Base-by-base conservation (phyloP, 352 stramenopile species). In the Globisporangium takayamanum region DNA sequence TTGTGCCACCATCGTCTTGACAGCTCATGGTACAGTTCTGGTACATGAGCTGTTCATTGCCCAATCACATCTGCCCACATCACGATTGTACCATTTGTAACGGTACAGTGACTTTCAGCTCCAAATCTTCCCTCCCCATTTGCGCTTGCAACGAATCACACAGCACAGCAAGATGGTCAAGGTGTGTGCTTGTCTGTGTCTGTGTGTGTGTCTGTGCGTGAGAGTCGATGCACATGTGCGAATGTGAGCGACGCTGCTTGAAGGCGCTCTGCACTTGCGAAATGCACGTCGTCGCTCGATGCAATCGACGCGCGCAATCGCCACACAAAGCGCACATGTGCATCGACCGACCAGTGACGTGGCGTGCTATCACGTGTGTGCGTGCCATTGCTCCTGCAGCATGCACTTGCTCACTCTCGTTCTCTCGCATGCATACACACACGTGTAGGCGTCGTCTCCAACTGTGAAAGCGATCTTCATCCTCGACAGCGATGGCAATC, bases 401-500 rank as follows among this genome's bases (percentile, higher is more conserved):
- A n/a, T n/a, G 15, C 15, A 20, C 18, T 46, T 8, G 41, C 41
- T 46, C 14, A 46, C 41, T 5, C 39, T 46, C 18, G 14, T n/a
- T 15, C 39, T 18, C 16, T 8, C 20, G 3, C 25, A 30, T 50
- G 18, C 7, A 48, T 55, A 15, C 51, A 7, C 30, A n/a, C 50
- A 25, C 47, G 20, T 28, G 30, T 51, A 93, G 84, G 70, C 67
- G 55, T 62, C 75, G 41, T 87, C 80, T 68, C 86, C 86, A 28
- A 85, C 77, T 56, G 84, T 95, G 50, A 94, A 93, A 72, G 86
- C 84, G 59, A 94, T 95, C 63, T 94, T 94, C 65, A 73, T 95
- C 36, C 63, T 95, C 57, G 86, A 92, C 70, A 92, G 73, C 59
- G 88, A 97, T 55, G 88, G 88, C 57, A 93, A 87, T 58, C 86